These are phyloP conservation scores for Candida berthetii DNA, from an alignment of 805 yeast species.

Conservation along the genomic window DNA sequence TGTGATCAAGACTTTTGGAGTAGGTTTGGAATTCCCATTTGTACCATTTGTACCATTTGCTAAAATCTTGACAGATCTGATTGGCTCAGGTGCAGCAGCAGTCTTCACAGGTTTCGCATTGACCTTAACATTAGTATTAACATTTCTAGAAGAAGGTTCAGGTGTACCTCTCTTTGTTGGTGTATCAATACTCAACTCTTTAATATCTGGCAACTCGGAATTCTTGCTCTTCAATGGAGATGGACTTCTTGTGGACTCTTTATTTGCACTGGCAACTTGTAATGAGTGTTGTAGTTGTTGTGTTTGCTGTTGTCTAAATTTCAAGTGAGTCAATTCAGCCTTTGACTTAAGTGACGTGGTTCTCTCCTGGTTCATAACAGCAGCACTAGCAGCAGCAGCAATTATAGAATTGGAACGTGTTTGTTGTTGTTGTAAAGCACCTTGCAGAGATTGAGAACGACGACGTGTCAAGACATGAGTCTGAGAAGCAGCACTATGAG, in stretches of 20 bases:
- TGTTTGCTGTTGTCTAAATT: background rate
- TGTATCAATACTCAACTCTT: slow-evolving; percentile 4
- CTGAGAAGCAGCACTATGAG: slow-evolving; percentile 4
- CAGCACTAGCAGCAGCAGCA: slow-evolving; percentile 19
- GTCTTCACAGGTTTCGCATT: background rate
- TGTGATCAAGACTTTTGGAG: background rate
- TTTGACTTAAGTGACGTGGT: slow-evolving; percentile 12
- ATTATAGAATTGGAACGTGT: background rate
- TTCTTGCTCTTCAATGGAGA: slow-evolving; percentile 8
- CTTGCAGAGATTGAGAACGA: slow-evolving; percentile 9
- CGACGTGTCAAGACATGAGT: slow-evolving; percentile 4
- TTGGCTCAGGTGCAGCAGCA: background rate
- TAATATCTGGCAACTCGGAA: slow-evolving; percentile 9
- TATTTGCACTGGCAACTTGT: background rate
- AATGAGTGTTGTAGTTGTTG: background rate
- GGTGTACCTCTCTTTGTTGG: background rate
- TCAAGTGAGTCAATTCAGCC: slow-evolving; percentile 3
- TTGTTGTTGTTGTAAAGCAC: slow-evolving; percentile 1
- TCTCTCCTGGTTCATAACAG: slow-evolving; percentile 13
- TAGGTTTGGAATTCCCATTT: no score
- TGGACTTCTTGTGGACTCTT: slow-evolving; percentile 9
- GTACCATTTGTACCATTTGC: no score
- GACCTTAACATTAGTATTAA: no score
- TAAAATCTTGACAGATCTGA: no score
- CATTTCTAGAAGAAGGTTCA: background rate